Evolutionary conservation across 345 rosid species (phyloP).

Genomic region (Eucalyptus tenuipes): DNA sequence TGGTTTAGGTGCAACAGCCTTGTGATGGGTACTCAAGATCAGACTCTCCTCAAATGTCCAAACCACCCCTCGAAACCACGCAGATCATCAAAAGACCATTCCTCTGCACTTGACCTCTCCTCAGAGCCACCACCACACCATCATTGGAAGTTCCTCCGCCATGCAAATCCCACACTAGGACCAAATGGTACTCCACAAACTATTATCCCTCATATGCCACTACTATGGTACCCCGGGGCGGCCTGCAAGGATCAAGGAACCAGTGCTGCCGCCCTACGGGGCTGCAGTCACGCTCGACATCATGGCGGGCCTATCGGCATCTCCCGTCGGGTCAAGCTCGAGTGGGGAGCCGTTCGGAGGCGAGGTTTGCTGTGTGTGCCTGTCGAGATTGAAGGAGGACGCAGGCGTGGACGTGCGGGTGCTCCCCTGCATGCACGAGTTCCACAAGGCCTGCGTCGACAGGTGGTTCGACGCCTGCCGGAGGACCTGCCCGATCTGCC

Average conservation of each 20-base stretch:
- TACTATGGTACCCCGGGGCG: slow-evolving; percentile 1
- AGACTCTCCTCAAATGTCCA: background rate
- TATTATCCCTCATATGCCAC: slow-evolving; percentile 9
- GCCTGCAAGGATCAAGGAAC: slow-evolving; percentile 4
- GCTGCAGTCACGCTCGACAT: background rate
- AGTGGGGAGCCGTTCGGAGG: background rate
- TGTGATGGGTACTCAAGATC: slow-evolving; percentile 14
- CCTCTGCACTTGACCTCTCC: background rate
- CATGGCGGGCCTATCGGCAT: background rate
- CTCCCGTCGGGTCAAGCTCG: background rate
- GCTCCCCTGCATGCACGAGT: slow-evolving; percentile 62
- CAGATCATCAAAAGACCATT: slow-evolving; percentile 1
- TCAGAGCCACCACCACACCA: background rate
- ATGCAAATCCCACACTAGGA: background rate
- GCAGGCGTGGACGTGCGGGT: slow-evolving; percentile 4
- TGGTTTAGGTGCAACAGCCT: slow-evolving; percentile 48
- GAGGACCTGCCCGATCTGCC: slow-evolving; percentile 69
- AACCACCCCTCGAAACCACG: slow-evolving; percentile 23
- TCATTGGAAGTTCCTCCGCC: background rate
- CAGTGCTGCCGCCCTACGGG: background rate
- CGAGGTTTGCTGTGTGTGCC: slow-evolving; percentile 55
- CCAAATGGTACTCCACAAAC: slow-evolving; percentile 15
- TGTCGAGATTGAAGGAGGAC: slow-evolving; percentile 20
- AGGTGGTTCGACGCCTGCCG: slow-evolving; percentile 47
- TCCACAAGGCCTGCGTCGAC: slow-evolving; percentile 53